Percentiles rank a stretch among this genome's conserved stretches.
Evolutionary conservation across 352 stramenopile genomes (phyloP).

Genomic region (Globisporangium carolinianum): DNA sequence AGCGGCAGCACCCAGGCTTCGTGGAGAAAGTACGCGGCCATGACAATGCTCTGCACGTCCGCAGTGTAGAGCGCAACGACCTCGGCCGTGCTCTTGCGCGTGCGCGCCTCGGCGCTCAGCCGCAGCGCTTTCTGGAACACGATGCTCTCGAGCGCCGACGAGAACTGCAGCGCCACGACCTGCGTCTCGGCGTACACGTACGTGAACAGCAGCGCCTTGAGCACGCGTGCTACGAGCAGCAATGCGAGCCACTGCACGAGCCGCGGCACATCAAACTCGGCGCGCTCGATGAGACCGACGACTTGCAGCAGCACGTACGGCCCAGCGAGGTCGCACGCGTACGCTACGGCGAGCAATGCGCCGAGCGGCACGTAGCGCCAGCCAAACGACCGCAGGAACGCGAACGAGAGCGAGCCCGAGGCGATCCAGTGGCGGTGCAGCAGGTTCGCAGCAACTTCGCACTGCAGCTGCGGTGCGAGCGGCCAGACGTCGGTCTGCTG

Average conservation of each 20-base stretch:
- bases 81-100: slow-evolving; percentile 30
- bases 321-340: slow-evolving; percentile 48
- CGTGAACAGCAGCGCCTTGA: slow-evolving; percentile 56
- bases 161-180: slow-evolving; percentile 53
- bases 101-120: slow-evolving; percentile 24
- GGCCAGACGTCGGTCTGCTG: slow-evolving; percentile 52
- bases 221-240: slow-evolving; percentile 52
- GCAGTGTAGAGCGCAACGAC: slow-evolving; percentile 54
- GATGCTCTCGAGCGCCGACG: slow-evolving; percentile 58
- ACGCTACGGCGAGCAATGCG: slow-evolving; percentile 28
- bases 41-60: slow-evolving; percentile 54
- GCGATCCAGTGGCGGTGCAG: slow-evolving; percentile 56
- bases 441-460: slow-evolving; percentile 36
- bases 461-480: slow-evolving; percentile 30
- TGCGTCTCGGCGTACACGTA: slow-evolving; percentile 62
- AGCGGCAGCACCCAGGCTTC: slow-evolving; percentile 61
- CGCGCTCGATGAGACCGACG: slow-evolving; percentile 36
- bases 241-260: slow-evolving; percentile 53
- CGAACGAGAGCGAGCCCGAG: slow-evolving; percentile 40
- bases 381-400: slow-evolving; percentile 47
- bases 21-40: slow-evolving; percentile 60
- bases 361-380: slow-evolving; percentile 37
- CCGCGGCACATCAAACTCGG: slow-evolving; percentile 15
- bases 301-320: slow-evolving; percentile 62
- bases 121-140: slow-evolving; percentile 70